Evolutionary conservation across 2,329 filamentous ascomycete species (phyloP), one percentile per base, ranked within the genome.

Genomic region (Exophiala dermatitidis): DNA sequence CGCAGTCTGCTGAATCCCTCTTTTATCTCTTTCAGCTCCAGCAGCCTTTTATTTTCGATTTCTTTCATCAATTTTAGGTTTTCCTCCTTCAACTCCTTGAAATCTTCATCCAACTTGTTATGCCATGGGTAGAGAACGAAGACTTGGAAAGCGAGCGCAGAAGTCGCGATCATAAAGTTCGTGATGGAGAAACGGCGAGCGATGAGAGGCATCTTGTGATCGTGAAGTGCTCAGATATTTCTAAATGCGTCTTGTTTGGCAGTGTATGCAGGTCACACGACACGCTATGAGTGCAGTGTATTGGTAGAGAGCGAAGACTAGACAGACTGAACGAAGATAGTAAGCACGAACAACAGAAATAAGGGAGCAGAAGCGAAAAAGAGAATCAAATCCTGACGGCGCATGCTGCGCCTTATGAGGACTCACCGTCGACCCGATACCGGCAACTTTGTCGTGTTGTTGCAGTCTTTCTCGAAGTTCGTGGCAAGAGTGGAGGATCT

Each of bases 61-160:
- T 64, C 50, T 41, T 67, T 52, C 33, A 73, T 53, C 4, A 71
- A 51, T 4, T 60, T 63, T 3, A 72, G 54, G 52, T 85, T 80
- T 60, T 84, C 81, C 52, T 73, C 74, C 64, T 79, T 82, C 28
- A 85, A 69, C 7, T 74, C 69, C 51, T 79, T 72, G 62, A 86
- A 85, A 55, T 80, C 78, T 19, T 77, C 74, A 58, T 85, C 80
- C 4, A 86, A 71, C 64, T 83, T 73, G 62, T 84, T 77, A 67
- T 86, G 83, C 83, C 83, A 86, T 1, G 83, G 83, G 67, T 86
- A 86, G 7, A 86, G 72, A 37, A 86, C 83, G 61, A 81, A 82
- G 46, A 85, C 80, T 68, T 86, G 83, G 67, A 86, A 86, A 34
- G 72, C 73, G 33, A 86, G 73, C 0, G 83, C 83, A 3, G 81